Percentiles rank a stretch among this genome's conserved stretches.
Evolutionary conservation across 2,329 filamentous ascomycete species (phyloP).

Genomic region (Dactylellina parvicollis): DNA sequence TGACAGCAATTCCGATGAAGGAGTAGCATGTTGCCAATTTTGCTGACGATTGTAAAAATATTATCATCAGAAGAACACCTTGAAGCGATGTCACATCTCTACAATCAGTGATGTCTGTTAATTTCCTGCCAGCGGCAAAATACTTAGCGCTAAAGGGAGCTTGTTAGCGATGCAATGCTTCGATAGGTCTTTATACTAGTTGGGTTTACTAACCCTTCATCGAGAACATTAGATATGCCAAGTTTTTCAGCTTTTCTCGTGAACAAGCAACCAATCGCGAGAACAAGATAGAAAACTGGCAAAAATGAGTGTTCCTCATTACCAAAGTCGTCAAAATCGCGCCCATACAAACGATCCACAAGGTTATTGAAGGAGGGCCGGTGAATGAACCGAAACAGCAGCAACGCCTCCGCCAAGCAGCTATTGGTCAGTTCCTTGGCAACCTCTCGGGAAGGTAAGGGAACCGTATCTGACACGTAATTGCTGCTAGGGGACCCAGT

Average conservation of each 20-base stretch:
- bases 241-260: conserved; percentile 67
- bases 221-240: conserved; percentile 66
- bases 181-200: conserved; percentile 14
- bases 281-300: conserved; percentile 75
- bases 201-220: conserved; percentile 66
- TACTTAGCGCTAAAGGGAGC: conserved; percentile 72
- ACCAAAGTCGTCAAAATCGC: conserved; percentile 70
- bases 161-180: conserved; percentile 8
- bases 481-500: conserved; percentile 72
- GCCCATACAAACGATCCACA: conserved; percentile 80
- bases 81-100: conserved; percentile 78
- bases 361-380: conserved; percentile 80
- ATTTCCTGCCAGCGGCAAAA: conserved; percentile 73
- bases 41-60: conserved; percentile 82
- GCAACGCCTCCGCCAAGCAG: conserved; percentile 71
- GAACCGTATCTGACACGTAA: conserved; percentile 50
- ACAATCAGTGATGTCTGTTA: conserved; percentile 69
- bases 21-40: conserved; percentile 82
- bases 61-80: conserved; percentile 79
- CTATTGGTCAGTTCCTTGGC: conserved; percentile 69
- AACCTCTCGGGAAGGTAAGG: conserved; percentile 63
- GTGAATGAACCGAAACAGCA: conserved; percentile 67
- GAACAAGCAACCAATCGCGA: conserved; percentile 79
- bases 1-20: conserved; percentile 79
- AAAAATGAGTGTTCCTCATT: conserved; percentile 75